phyloP scores from a whole-genome alignment of 768 basidiomycete genomes.

The Lactarius trivialis region DNA sequence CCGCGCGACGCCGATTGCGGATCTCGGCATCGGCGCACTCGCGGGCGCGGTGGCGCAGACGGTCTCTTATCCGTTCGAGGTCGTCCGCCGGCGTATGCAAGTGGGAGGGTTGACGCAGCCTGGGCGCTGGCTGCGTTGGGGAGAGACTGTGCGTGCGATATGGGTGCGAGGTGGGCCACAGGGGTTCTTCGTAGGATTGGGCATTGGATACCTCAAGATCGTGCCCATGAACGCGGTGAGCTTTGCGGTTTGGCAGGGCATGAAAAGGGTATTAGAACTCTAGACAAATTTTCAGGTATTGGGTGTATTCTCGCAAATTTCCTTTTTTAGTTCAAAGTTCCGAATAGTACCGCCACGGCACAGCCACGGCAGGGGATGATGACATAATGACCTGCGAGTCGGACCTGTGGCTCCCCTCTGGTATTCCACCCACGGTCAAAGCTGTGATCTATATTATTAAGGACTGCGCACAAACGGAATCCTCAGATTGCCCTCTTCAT shows the following conservation, averaged over 20 bases:
- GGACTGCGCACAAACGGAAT: not conserved
- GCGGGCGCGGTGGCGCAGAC: constrained; percentile 86
- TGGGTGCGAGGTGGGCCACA: constrained; percentile 67
- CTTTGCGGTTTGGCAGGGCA: constrained; percentile 84
- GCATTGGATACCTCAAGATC: constrained; percentile 90
- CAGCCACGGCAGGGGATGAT: not conserved
- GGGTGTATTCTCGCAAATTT: not conserved
- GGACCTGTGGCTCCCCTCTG: not conserved
- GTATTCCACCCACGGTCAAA: not conserved
- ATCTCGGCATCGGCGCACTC: constrained; percentile 78
- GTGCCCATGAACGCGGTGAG: constrained; percentile 95
- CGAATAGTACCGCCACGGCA: not conserved
- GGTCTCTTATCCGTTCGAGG: constrained; percentile 90
- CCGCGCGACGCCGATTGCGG: constrained; percentile 42
- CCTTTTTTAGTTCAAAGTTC: not conserved
- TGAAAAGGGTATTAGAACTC: constrained; percentile 46
- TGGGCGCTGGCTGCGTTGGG: constrained; percentile 70
- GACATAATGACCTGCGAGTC: not conserved
- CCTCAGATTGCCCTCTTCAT: not conserved
- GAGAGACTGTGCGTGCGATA: constrained; percentile 65
- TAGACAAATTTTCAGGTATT: no score
- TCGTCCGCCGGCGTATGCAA: constrained; percentile 89
- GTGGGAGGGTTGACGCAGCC: constrained; percentile 81
- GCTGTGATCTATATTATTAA: not conserved
- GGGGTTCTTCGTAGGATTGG: constrained; percentile 88